These are phyloP conservation scores for Hirschfeldia incana DNA, from an alignment of 345 rosid species.

Conservation along the genomic window DNA sequence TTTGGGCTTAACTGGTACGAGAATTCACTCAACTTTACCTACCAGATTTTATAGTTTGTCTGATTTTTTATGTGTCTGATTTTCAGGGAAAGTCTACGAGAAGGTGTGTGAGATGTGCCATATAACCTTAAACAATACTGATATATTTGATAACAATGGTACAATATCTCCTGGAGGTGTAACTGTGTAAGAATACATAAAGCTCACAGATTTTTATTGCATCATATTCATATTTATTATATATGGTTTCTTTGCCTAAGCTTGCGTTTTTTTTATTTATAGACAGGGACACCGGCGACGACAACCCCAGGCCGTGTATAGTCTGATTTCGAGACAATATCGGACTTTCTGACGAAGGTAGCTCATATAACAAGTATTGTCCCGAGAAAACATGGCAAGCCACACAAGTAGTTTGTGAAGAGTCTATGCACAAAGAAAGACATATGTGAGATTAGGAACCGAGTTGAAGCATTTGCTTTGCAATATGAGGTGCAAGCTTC, in stretches of 20 bases:
- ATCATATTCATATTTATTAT: background rate
- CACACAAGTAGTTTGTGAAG: slow-evolving; percentile 61
- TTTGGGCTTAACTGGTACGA: background rate
- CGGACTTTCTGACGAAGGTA: slow-evolving; percentile 71
- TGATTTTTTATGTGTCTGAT: slow-evolving; percentile 35
- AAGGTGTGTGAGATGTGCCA: too few species aligned
- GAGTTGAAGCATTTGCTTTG: slow-evolving; percentile 80
- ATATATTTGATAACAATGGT: slow-evolving; percentile 79
- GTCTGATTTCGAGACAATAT: slow-evolving; percentile 84
- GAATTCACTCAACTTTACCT: background rate
- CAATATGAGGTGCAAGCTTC: slow-evolving; percentile 95
- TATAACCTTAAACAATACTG: slow-evolving; percentile 84
- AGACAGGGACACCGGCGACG: slow-evolving; percentile 89
- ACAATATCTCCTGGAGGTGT: slow-evolving; percentile 67
- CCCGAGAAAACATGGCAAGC: slow-evolving; percentile 74
- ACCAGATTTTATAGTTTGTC: background rate
- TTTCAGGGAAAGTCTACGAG: slow-evolving; percentile 70
- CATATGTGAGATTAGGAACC: slow-evolving; percentile 61
- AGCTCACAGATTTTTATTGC: slow-evolving; percentile 18
- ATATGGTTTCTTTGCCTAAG: slow-evolving; percentile 16
- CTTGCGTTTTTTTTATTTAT: background rate
- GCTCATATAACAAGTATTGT: slow-evolving; percentile 65
- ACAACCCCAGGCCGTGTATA: slow-evolving; percentile 90
- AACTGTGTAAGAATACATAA: slow-evolving; percentile 78
- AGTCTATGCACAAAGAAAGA: slow-evolving; percentile 72